Evolutionary conservation across 768 basidiomycete genomes (phyloP).

Genomic region (Pleurotus pulmonarius): DNA sequence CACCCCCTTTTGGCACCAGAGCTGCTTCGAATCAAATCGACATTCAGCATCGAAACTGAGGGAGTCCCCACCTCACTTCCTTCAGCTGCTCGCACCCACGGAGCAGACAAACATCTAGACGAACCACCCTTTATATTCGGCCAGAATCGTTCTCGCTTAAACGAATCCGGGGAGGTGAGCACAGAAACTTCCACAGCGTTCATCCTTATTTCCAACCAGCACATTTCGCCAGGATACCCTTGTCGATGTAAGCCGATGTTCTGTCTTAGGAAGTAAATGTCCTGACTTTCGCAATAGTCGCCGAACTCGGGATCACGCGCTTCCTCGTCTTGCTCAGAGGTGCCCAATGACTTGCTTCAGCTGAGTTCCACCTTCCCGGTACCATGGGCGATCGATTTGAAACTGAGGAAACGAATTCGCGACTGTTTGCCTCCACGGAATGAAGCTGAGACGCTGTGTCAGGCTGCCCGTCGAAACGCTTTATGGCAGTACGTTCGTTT

Average conservation of each 20-base stretch:
- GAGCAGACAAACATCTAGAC: background rate
- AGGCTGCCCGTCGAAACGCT: conserved; percentile 62
- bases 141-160: background rate
- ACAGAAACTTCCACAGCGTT: background rate
- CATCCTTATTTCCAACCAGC: background rate
- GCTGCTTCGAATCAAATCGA: conserved; percentile 59
- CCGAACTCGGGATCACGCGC: conserved; percentile 10
- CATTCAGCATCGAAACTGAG: conserved; percentile 45
- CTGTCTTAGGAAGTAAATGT: background rate
- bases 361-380: conserved; percentile 70
- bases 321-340: conserved; percentile 30
- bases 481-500: conserved; percentile 67
- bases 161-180: background rate
- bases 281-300: background rate
- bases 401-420: conserved; percentile 60
- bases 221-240: background rate
- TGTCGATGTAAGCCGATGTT: background rate
- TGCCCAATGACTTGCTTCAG: conserved; percentile 46
- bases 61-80: background rate
- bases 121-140: background rate
- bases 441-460: conserved; percentile 58
- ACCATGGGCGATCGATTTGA: conserved; percentile 61
- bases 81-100: background rate
- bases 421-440: conserved; percentile 56
- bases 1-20: conserved; percentile 61